Conservation (phyloP, 2,329 filamentous ascomycete species). For the Arthrobotrys sphaeroides region DNA sequence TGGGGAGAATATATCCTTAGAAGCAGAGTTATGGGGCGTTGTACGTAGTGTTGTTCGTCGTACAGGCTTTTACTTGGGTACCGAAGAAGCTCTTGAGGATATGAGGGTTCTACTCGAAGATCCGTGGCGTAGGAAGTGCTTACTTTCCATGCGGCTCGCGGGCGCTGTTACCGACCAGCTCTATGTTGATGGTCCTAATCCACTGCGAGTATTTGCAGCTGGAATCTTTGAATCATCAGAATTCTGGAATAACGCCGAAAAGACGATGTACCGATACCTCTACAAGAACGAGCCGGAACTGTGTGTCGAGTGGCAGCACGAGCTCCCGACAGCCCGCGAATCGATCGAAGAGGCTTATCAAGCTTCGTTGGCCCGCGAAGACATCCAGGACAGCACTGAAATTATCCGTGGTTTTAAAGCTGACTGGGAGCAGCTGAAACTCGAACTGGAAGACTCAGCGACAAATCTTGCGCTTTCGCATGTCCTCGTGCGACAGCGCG, state of each 20-base stretch:
- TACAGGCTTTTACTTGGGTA: neutral
- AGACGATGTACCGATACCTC: conserved; percentile 15
- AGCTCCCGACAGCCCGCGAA: neutral
- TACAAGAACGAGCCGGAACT: neutral
- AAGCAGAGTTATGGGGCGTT: conserved; percentile 13
- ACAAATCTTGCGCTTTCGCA: conserved; percentile 31
- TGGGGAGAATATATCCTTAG: neutral
- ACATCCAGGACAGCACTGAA: neutral
- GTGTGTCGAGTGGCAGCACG: neutral
- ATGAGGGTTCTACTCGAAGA: neutral
- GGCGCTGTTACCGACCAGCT: conserved; percentile 22
- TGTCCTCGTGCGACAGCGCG: conserved; percentile 1
- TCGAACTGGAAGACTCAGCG: conserved; percentile 32
- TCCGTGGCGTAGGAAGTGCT: conserved; percentile 21
- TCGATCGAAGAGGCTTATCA: conserved; percentile 20
- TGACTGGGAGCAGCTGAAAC: conserved; percentile 15
- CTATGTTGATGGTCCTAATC: conserved; percentile 25
- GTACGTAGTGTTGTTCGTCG: conserved; percentile 7
- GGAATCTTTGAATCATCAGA: neutral
- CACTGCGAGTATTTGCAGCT: neutral
- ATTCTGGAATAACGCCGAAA: neutral
- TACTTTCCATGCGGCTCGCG: conserved; percentile 19
- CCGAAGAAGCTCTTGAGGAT: conserved; percentile 10
- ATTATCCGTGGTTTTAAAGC: conserved; percentile 6
- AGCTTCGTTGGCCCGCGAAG: conserved; percentile 5